Evolutionary conservation across 139 green algal genomes (phyloP), one percentile per base, ranked within the genome.

Genomic region (Chlorella sp.): DNA sequence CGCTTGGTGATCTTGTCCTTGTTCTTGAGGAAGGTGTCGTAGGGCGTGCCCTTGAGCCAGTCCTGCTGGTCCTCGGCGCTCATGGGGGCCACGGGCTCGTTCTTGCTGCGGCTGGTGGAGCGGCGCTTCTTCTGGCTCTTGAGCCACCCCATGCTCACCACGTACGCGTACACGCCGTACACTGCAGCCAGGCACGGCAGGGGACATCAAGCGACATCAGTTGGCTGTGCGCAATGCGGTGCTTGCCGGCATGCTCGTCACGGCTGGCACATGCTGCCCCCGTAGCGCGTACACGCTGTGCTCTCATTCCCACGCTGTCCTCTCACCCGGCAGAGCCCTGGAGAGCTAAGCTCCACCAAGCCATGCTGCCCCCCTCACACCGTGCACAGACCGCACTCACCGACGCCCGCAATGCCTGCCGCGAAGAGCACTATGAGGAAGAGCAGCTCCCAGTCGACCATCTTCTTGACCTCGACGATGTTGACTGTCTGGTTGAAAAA

Each of bases 401-500:
- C 83, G n/a, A 70, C 75, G 22, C 51, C 80, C 2, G 31, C 81
- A 0, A 87, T 49, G 3, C 83, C 26, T 32, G 26, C 76, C 5
- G 78, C 35, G 20, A 91, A 74, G 34, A 88, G 80, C 17, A 71
- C 26, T 31, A 77, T 83, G 65, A 93, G 77, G 33, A 82, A 86
- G 35, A 94, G 49, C 17, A 85, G 73, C 78, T 92, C 81, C 24
- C 72, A 82, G 82, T 94, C 89, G n/a, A 94, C 35, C 61, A 83
- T 66, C 67, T 79, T 79, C 17, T 74, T 71, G 36, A 62, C 61
- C 75, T 94, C 89, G 0, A 84, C 67, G 3, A 94, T 79, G 29
- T 88, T 81, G 2, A 94, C 69, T 17, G 89, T 94, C 36, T 80
- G 62, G 77, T 94, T 94, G 83, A 94, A 94, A 69, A 91, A 90